Base-by-base conservation (phyloP, 441 rosid genomes). In the Aleurites moluccanus region DNA sequence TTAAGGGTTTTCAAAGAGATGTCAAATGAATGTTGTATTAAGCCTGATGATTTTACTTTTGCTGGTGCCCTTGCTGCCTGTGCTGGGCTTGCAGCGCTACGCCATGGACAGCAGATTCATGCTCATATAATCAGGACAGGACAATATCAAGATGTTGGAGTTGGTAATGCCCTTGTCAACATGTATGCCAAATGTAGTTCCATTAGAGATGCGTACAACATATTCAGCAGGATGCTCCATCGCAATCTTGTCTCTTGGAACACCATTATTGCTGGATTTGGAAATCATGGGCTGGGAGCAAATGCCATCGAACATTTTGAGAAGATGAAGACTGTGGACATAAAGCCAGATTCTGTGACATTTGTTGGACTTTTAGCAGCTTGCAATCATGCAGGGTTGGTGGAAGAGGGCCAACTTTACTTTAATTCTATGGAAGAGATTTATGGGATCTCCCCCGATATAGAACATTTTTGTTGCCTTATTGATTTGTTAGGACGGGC, bases 141-240 rank as follows among this genome's bases (percentile, higher is more conserved):
- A 72, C 49, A 63, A 71, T 72, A 69, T 47, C 80, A 76, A 78
- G 93, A 89, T 67, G 77, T 83, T 27, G 93, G 85, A 60, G 87
- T 81, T 30, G 74, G 70, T 74, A 90, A 89, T 50, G 88, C 87
- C 49, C 91, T 88, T 60, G 79, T 88, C 40, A 89, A 89, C 84
- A 86, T 90, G 95, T 90, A 90, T 73, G 88, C 93, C 33, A 87
- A 90, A 85, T 89, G 95, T 68, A 93, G 93, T 72, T 89, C 79
- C 44, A 83, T 90, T 20, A 76, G 35, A 44, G 73, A 80, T 74
- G 86, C 89, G 38, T 77, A 73, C 70, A 66, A 69, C 27, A 55
- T 79, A 72, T 89, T 89, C 78, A 78, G 65, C 64, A 64, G 69
- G 69, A 90, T 88, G 88, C 61, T 42, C 38, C 78, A 62, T 40